Conservation (phyloP, 2,329 filamentous ascomycete species). For the Grosmannia penicillata region DNA sequence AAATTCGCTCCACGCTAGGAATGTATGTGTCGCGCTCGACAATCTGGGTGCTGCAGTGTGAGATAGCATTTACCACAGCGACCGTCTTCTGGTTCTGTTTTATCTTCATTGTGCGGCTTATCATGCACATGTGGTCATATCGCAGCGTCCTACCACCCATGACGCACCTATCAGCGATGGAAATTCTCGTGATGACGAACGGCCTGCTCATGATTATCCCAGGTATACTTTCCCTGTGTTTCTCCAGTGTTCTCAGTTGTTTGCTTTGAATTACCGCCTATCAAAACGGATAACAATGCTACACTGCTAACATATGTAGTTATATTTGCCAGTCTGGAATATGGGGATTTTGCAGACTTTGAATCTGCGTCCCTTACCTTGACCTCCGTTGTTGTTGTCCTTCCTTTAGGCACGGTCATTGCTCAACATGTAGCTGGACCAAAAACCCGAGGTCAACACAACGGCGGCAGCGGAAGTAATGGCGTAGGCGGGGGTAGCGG, state of each 20-base stretch:
- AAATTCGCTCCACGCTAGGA: slow-evolving; percentile 18
- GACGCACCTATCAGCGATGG: slow-evolving; percentile 31
- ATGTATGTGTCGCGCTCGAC: slow-evolving; percentile 1
- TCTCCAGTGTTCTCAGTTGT: background rate
- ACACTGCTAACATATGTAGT: slow-evolving; percentile 21
- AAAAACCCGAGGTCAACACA: background rate
- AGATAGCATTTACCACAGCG: slow-evolving; percentile 16
- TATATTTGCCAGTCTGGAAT: slow-evolving; percentile 34
- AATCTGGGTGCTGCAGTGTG: slow-evolving; percentile 24
- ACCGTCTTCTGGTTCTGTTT: slow-evolving; percentile 35
- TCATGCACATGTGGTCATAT: slow-evolving; percentile 30
- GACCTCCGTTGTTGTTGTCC: slow-evolving; percentile 33
- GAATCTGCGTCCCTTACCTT: slow-evolving; percentile 33
- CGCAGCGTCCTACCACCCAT: slow-evolving; percentile 29
- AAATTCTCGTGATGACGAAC: slow-evolving; percentile 40
- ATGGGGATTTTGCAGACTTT: slow-evolving; percentile 25
- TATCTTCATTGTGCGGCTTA: slow-evolving; percentile 36
- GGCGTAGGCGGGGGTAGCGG: background rate
- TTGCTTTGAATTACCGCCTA: background rate
- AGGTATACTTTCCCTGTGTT: slow-evolving; percentile 21
- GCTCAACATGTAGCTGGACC: slow-evolving; percentile 26
- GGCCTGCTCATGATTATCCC: slow-evolving; percentile 40
- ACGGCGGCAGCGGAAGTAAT: background rate
- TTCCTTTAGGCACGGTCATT: slow-evolving; percentile 36
- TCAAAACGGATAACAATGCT: no score